Evolutionary conservation across 352 stramenopile species (phyloP), one percentile per base, ranked within the genome.

Genomic region (Elongisporangium anandrum): DNA sequence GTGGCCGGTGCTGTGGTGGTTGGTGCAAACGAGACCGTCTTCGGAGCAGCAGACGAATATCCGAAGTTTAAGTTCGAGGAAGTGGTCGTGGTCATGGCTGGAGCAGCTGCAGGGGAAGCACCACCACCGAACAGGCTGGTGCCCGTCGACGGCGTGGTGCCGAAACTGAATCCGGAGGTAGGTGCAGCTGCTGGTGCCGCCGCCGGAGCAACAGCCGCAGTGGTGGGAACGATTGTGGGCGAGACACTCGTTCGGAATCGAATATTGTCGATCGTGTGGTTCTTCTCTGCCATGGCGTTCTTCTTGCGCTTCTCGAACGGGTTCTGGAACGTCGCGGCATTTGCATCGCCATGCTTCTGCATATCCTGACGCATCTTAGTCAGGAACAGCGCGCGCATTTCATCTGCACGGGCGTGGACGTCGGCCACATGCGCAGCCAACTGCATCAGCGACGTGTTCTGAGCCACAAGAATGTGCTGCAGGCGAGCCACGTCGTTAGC

Each of bases 221-320:
- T 52, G 1, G 68, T 63, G 2, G 63, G 53, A 6, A 90, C 76
- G 60, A 92, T 90, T 17, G 78, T 88, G 17, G 82, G 82, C 7
- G 80, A 71, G 4, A 92, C 82, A 48, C 61, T 92, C 3, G 82
- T 92, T 24, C 81, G 79, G 67, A 92, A 92, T 15, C 82, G 82
- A 60, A 92, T 87, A 56, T 80, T 88, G 66, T 92, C 82, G 57
- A 92, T 90, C 22, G 65, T 69, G 47, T 87, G 63, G 48, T 67
- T 52, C 59, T 78, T 80, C 65, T 83, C 80, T n/a, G 64, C 64
- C 48, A 85, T 67, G n/a, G 63, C 79, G 64, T 66, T 89, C 63
- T 87, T 82, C 66, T 88, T 92, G 59, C 71, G 84, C 69, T 87
- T 88, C 63, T 85, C 81, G 50, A 90, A 92, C 16, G 79, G 85